Evolutionary conservation across 179 eudicot species (phyloP).

Genomic region (Gypsophila paniculata): DNA sequence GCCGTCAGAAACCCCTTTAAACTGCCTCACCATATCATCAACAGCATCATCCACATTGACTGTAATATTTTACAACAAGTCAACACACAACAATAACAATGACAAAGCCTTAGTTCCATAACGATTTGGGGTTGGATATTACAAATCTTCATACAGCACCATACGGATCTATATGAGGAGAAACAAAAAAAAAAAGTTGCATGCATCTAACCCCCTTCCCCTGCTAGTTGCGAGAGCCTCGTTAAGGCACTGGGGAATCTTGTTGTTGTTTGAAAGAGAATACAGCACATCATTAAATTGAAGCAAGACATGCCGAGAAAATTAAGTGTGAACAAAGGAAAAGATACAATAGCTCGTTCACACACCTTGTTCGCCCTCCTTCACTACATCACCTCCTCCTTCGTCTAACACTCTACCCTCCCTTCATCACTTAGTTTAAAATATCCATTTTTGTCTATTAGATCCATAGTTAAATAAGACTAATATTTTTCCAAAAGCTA

Average conservation of each 20-base stretch:
- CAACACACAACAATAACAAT: not conserved
- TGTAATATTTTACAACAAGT: conserved; percentile 27
- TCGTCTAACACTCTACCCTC: too few species aligned
- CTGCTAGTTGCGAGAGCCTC: too few species aligned
- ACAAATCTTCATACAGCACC: not conserved
- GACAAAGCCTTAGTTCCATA: not conserved
- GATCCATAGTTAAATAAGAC: too few species aligned
- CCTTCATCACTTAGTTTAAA: too few species aligned
- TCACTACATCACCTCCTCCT: too few species aligned
- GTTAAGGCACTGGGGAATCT: too few species aligned
- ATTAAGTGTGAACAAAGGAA: not conserved
- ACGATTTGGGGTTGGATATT: not conserved
- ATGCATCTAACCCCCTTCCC: too few species aligned
- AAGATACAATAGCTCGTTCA: not conserved
- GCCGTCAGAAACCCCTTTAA: conserved; percentile 95
- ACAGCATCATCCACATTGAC: conserved; percentile 98
- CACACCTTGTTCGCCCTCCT: too few species aligned
- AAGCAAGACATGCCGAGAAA: not conserved
- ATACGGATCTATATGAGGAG: not conserved
- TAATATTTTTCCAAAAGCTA: too few species aligned
- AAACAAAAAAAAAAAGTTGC: not conserved
- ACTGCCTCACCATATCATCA: conserved; percentile 95
- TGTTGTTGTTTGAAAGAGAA: not conserved
- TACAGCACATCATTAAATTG: not conserved
- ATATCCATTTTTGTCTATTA: too few species aligned